Conservation (phyloP, 495 filamentous ascomycete genomes). For the Immersiella caudata region DNA sequence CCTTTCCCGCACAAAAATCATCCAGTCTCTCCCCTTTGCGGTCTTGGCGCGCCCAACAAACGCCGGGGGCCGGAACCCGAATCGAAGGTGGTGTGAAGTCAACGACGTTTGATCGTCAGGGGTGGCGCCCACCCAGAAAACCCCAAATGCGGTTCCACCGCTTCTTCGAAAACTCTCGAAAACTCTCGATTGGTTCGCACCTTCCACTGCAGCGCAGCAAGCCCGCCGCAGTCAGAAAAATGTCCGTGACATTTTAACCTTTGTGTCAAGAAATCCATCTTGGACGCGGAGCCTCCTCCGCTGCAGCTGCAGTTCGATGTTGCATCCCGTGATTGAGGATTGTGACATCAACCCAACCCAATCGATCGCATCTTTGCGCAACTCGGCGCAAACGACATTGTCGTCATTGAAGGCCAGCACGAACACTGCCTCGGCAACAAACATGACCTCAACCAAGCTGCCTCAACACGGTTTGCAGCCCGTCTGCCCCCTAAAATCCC, state of each 20-base stretch:
- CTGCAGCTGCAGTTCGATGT: not conserved
- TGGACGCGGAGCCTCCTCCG: not conserved
- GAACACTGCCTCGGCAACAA: too few relatives aligned
- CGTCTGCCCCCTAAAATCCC: not conserved
- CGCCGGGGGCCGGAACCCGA: not conserved
- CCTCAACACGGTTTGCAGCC: too few relatives aligned
- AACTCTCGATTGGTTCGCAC: not conserved
- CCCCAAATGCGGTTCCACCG: not conserved
- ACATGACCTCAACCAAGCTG: too few relatives aligned
- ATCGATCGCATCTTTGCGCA: too few relatives aligned
- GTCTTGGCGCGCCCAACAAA: not conserved
- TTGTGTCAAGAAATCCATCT: not conserved
- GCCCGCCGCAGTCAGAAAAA: not conserved
- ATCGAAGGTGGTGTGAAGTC: not conserved
- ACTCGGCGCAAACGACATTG: too few relatives aligned
- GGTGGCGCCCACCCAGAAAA: not conserved
- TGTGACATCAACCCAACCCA: not conserved
- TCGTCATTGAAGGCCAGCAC: too few relatives aligned
- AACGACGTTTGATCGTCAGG: not conserved
- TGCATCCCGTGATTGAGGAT: not conserved
- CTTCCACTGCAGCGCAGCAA: not conserved
- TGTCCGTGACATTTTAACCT: constrained; percentile 1
- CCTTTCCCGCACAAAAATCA: not conserved
- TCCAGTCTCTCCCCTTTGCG: not conserved
- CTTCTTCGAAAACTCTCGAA: not conserved